Conservation (phyloP, 2,329 filamentous ascomycete species). For the Tricladium varicosporioides region DNA sequence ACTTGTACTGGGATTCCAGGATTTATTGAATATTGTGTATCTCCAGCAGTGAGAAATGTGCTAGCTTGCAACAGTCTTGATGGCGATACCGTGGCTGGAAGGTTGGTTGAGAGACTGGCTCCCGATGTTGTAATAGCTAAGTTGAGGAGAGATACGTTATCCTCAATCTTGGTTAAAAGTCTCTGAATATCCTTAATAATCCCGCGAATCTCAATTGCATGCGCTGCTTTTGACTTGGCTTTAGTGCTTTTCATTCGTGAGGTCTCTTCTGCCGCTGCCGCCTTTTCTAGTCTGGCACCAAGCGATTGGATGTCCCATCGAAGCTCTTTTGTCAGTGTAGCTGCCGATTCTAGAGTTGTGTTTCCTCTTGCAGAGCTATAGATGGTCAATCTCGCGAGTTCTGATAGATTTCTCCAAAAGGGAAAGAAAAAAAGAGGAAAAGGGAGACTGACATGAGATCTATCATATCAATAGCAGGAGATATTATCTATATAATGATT, state of each 20-base stretch:
- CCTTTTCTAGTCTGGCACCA: constrained; percentile 70
- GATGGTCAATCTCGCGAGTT: constrained; percentile 17
- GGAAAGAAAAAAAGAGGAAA: constrained; percentile 35
- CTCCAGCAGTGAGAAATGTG: constrained; percentile 82
- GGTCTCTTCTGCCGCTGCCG: constrained; percentile 62
- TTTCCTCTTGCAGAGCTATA: constrained; percentile 67
- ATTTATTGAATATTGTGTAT: constrained; percentile 73
- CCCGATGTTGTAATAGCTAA: constrained; percentile 93
- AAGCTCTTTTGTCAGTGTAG: constrained; percentile 77
- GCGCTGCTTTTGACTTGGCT: constrained; percentile 51
- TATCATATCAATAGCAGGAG: constrained; percentile 87
- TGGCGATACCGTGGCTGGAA: constrained; percentile 82
- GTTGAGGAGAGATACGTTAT: constrained; percentile 87
- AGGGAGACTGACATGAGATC: constrained; percentile 68
- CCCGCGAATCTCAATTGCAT: constrained; percentile 61
- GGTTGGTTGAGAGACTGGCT: constrained; percentile 75
- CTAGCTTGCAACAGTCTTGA: constrained; percentile 90
- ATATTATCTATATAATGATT: constrained; percentile 63
- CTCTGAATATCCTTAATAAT: constrained; percentile 75
- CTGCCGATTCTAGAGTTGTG: constrained; percentile 79
- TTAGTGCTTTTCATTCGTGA: constrained; percentile 42
- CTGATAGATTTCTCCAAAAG: too few relatives aligned
- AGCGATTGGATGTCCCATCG: constrained; percentile 80
- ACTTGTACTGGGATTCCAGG: constrained; percentile 70
- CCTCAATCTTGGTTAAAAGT: constrained; percentile 77